A percentile compares a stretch with the other conserved stretches of the same genome.
Evolutionary conservation across 768 basidiomycete genomes (phyloP).

Genomic region (Suillus ampliporus): DNA sequence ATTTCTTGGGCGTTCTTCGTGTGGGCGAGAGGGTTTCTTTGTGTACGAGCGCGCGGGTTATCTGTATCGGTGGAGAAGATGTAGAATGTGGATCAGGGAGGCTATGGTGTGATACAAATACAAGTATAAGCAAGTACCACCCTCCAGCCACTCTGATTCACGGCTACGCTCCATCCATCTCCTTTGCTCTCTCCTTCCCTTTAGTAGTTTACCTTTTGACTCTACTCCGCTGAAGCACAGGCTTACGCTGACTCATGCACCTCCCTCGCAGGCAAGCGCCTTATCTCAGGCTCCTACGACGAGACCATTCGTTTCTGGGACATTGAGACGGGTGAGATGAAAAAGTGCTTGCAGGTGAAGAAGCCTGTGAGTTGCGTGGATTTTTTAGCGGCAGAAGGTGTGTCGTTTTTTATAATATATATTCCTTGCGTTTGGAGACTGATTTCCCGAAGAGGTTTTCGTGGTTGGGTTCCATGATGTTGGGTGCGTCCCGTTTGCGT

Average conservation of each 20-base stretch:
- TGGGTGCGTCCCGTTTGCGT: slow-evolving; percentile 58
- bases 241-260: neutral
- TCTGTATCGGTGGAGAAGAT: neutral
- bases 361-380: slow-evolving; percentile 92
- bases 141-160: neutral
- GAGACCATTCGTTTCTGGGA: slow-evolving; percentile 96
- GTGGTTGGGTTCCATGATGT: slow-evolving; percentile 94
- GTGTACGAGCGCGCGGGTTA: no score
- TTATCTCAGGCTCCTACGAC: slow-evolving; percentile 91
- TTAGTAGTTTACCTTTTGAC: no score
- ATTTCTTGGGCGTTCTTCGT: no score
- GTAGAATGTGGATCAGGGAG: neutral
- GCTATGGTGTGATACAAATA: no score
- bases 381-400: slow-evolving; percentile 81
- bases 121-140: no score
- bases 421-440: neutral
- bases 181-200: neutral
- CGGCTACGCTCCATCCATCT: neutral
- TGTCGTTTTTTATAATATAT: slow-evolving; percentile 9
- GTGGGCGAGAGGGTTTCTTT: no score
- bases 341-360: slow-evolving; percentile 82
- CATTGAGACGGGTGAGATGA: slow-evolving; percentile 65
- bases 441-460: slow-evolving; percentile 67
- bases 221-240: neutral
- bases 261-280: slow-evolving; percentile 57